phyloP scores from a whole-genome alignment of 306 rosid species.

The Quercus mongolica region DNA sequence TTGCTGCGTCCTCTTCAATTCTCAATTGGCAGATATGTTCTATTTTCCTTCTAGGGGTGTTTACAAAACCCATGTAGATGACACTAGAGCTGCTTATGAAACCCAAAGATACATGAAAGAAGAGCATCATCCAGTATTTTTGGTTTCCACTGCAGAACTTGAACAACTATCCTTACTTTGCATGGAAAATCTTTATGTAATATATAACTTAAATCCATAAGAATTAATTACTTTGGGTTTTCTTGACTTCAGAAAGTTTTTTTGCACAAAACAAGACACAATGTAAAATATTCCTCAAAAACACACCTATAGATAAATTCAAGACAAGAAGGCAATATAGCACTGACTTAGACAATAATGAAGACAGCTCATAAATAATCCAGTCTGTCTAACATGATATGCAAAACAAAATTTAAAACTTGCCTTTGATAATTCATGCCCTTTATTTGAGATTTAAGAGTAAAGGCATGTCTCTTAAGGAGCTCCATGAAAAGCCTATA shows the following conservation, averaged over 20 bases:
- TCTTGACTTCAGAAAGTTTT: background rate
- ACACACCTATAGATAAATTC: too few species aligned
- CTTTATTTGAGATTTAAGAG: slow-evolving; percentile 62
- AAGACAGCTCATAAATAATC: background rate
- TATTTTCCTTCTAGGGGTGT: background rate
- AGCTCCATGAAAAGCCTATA: slow-evolving; percentile 88
- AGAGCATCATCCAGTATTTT: background rate
- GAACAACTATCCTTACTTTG: background rate
- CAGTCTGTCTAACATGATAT: background rate
- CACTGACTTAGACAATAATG: background rate
- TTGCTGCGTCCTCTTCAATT: background rate
- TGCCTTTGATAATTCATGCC: slow-evolving; percentile 61
- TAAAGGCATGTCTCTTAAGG: slow-evolving; percentile 65
- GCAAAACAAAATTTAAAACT: slow-evolving; percentile 12
- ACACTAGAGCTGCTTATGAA: background rate
- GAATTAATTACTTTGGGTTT: background rate
- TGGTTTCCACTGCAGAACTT: background rate
- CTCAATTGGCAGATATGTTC: background rate
- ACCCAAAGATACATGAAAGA: background rate
- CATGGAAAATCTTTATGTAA: background rate
- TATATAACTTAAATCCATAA: background rate
- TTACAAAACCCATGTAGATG: background rate
- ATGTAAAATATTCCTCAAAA: too few species aligned
- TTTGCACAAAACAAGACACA: background rate
- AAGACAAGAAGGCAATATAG: background rate